Evolutionary conservation across 495 filamentous ascomycete species (phyloP).

Genomic region (Aspergillus incahuasiensis): DNA sequence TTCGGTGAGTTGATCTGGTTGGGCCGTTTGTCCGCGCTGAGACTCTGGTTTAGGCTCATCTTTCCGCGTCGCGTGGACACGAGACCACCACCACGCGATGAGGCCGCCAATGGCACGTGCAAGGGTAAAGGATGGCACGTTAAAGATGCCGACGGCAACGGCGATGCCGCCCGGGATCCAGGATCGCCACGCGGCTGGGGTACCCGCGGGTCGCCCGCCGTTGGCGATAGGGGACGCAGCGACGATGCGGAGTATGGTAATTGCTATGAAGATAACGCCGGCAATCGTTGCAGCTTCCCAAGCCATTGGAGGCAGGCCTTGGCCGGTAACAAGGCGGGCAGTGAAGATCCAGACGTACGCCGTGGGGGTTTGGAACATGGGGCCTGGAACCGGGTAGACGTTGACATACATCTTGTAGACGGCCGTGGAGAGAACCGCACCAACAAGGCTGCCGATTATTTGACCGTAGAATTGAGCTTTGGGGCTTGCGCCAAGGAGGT

Average conservation of each 20-base stretch:
- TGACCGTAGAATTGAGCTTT: constrained; percentile 97
- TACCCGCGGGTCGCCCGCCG: constrained; percentile 18
- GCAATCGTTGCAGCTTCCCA: constrained; percentile 69
- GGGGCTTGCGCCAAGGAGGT: constrained; percentile 85
- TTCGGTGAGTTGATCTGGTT: neutral
- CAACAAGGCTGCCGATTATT: constrained; percentile 83
- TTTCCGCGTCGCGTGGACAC: constrained; percentile 21
- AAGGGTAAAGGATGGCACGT: constrained; percentile 90
- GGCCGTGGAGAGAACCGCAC: constrained; percentile 77
- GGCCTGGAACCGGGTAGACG: constrained; percentile 82
- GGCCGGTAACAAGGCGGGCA: constrained; percentile 85
- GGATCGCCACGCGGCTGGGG: constrained; percentile 35
- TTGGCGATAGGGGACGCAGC: constrained; percentile 37
- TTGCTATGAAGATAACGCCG: constrained; percentile 61
- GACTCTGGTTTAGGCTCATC: neutral
- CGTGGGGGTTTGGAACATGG: constrained; percentile 89
- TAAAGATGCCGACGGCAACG: constrained; percentile 97
- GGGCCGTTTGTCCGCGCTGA: neutral
- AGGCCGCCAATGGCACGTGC: constrained; percentile 83
- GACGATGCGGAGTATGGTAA: constrained; percentile 64
- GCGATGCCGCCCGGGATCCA: constrained; percentile 89
- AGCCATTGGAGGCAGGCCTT: constrained; percentile 80
- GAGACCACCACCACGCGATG: constrained; percentile 68
- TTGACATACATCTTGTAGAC: constrained; percentile 90
- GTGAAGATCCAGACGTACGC: constrained; percentile 97